These are phyloP conservation scores for Cetradonia linearis DNA, from an alignment of 495 filamentous ascomycete species.

Conservation along the genomic window DNA sequence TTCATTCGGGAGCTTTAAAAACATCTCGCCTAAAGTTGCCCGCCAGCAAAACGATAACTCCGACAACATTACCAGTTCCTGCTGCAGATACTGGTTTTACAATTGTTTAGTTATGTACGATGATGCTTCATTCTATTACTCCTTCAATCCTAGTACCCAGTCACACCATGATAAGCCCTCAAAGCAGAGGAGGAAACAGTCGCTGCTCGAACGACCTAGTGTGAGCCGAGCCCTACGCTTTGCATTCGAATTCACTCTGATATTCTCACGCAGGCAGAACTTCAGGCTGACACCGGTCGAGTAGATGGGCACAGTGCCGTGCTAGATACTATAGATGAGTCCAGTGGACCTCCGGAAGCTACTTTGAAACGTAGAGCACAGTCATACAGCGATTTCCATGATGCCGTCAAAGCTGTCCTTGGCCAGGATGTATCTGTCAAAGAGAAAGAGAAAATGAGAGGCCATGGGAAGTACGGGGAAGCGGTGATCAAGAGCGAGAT, in stretches of 20 bases:
- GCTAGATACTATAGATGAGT: background rate
- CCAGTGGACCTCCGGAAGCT: conserved; percentile 49
- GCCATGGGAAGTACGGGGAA: conserved; percentile 30
- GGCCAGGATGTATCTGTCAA: conserved; percentile 36
- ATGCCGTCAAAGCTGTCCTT: conserved; percentile 47
- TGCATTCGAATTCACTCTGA: conserved; percentile 31
- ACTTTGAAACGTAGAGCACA: conserved; percentile 56
- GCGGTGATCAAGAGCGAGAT: conserved; percentile 39
- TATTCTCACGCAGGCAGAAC: conserved; percentile 30
- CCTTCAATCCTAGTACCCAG: conserved; percentile 47
- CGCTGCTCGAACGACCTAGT: conserved; percentile 58
- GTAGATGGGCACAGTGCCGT: conserved; percentile 30
- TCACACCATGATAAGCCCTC: conserved; percentile 35
- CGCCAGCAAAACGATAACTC: conserved; percentile 1
- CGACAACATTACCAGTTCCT: background rate
- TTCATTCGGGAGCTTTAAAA: conserved; percentile 1
- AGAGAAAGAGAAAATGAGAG: conserved; percentile 29
- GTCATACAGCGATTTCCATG: conserved; percentile 66
- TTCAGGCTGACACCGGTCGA: conserved; percentile 34
- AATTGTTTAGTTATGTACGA: conserved; percentile 49
- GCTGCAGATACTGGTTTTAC: background rate
- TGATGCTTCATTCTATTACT: conserved; percentile 59
- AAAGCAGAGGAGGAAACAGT: conserved; percentile 50
- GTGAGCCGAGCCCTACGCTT: conserved; percentile 39
- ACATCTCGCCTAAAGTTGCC: conserved; percentile 17